Conservation (phyloP, 371 early-diverging fungal genomes). For the Vairimorpha necatrix region DNA sequence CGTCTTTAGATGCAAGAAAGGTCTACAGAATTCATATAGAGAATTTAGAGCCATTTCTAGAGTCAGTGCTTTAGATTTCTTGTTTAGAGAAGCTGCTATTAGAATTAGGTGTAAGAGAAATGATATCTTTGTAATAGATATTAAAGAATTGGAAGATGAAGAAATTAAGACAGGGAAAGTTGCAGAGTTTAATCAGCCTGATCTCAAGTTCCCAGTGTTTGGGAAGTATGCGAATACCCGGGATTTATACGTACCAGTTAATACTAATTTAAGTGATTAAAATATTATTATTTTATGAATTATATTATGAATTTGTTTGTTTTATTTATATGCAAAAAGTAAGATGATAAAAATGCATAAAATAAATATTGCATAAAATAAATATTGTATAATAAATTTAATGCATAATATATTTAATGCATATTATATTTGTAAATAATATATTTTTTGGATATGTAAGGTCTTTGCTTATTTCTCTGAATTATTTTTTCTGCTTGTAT, state of each 20-base stretch:
- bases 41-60: constrained; percentile 95
- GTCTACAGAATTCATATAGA: constrained; percentile 99
- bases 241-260: constrained; percentile 32
- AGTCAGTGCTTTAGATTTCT: constrained; percentile 78
- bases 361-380: no score
- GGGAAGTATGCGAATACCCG: constrained; percentile 37
- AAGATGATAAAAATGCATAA: no score
- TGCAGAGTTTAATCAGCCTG: constrained; percentile 45
- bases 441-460: no score
- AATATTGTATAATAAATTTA: no score
- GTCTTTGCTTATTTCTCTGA: no score
- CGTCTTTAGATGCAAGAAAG: constrained; percentile 94
- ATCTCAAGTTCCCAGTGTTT: constrained; percentile 53
- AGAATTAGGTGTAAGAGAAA: constrained; percentile 55
- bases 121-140: constrained; percentile 55
- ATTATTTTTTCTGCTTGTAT: background rate
- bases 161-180: constrained; percentile 56
- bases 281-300: no score
- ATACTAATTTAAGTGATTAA: constrained; percentile 47
- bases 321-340: no score
- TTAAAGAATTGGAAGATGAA: constrained; percentile 50
- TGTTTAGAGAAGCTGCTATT: constrained; percentile 53
- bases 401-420: no score
- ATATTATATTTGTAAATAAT: no score
- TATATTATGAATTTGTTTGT: no score